These are phyloP conservation scores for Lizonia empirigonia DNA, from an alignment of 2,329 filamentous ascomycete genomes.

Conservation along the genomic window DNA sequence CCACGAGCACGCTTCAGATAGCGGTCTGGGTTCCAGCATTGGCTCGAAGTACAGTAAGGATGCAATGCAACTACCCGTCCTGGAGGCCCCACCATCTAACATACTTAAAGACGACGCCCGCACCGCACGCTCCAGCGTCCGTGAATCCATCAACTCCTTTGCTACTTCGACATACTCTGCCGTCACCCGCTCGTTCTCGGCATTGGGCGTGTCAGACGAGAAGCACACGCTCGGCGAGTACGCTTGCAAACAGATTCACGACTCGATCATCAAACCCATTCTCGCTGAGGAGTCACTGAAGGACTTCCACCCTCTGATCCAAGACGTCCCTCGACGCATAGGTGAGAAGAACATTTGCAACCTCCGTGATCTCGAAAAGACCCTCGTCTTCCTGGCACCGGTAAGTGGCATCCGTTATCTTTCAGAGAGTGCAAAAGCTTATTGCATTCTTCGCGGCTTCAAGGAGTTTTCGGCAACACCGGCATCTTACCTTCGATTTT, in stretches of 20 bases:
- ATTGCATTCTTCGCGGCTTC: constrained; percentile 64
- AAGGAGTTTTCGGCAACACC: constrained; percentile 76
- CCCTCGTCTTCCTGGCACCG: constrained; percentile 84
- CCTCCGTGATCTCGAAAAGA: constrained; percentile 93
- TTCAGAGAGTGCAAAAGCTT: constrained; percentile 68
- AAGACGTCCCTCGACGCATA: constrained; percentile 79
- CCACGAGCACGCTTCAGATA: constrained; percentile 79
- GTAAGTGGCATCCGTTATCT: constrained; percentile 72
- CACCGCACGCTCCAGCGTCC: constrained; percentile 36
- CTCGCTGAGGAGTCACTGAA: constrained; percentile 74
- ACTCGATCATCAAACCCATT: constrained; percentile 76
- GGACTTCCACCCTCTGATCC: constrained; percentile 79
- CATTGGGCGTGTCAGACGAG: constrained; percentile 43
- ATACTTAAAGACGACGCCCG: constrained; percentile 43
- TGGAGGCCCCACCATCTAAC: constrained; percentile 35
- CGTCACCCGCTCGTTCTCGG: constrained; percentile 54
- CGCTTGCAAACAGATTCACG: constrained; percentile 78
- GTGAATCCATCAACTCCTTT: constrained; percentile 48
- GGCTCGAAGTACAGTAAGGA: constrained; percentile 54
- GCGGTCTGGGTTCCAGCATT: constrained; percentile 84
- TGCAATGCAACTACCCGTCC: constrained; percentile 23
- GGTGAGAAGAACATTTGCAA: constrained; percentile 84
- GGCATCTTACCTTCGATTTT: constrained; percentile 83
- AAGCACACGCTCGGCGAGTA: constrained; percentile 68
- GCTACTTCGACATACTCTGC: constrained; percentile 46